phyloP scores from a whole-genome alignment of 2,329 filamentous ascomycete genomes.

The Colletotrichum australisinense region DNA sequence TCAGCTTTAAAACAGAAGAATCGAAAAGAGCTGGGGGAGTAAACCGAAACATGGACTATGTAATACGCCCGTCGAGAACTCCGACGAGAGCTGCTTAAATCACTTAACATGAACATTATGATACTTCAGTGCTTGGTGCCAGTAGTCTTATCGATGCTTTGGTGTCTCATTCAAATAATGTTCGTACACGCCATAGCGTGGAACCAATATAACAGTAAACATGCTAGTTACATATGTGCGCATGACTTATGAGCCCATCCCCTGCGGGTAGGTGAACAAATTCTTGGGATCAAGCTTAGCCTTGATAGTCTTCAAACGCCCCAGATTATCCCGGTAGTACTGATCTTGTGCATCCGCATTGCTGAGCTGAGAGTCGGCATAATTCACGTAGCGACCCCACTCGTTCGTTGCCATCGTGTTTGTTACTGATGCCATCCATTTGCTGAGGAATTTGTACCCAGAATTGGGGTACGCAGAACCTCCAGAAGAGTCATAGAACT shows the following conservation, averaged over 20 bases:
- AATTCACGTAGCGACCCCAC: constrained; percentile 65
- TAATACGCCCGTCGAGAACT: neutral
- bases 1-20: neutral
- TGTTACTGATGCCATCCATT: constrained; percentile 52
- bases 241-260: constrained; percentile 7
- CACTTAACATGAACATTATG: neutral
- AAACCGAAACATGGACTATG: neutral
- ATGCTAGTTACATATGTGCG: neutral
- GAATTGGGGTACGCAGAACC: constrained; percentile 44
- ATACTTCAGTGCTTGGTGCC: neutral
- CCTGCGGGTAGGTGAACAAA: constrained; percentile 54
- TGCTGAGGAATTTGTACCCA: constrained; percentile 52
- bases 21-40: neutral
- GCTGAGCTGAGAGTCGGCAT: constrained; percentile 60
- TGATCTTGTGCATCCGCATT: constrained; percentile 58
- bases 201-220: neutral
- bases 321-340: constrained; percentile 58
- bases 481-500: constrained; percentile 56
- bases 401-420: constrained; percentile 46
- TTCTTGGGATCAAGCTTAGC: constrained; percentile 51
- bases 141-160: neutral
- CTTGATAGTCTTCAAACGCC: constrained; percentile 52
- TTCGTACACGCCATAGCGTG: too few species aligned
- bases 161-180: neutral
- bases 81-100: neutral